These are phyloP conservation scores for Pseudonitzschia pungens DNA, from an alignment of 108 stramenopile species.

Conservation along the genomic window DNA sequence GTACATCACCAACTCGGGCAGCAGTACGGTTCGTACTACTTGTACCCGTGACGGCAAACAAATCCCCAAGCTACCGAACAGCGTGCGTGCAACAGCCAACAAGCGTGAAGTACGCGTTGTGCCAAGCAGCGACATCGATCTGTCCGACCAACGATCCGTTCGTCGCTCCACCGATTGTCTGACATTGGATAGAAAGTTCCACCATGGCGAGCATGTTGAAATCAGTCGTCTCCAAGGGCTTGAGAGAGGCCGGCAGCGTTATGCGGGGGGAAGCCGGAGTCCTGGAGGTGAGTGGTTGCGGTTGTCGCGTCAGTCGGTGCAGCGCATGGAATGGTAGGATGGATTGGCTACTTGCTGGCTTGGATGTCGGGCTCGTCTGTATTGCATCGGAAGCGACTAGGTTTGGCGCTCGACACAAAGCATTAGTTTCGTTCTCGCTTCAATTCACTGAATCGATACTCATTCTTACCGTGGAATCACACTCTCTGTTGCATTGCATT, in stretches of 20 bases:
- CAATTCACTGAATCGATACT: not conserved
- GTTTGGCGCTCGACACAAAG: not conserved
- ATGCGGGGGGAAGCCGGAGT: conserved; percentile 38
- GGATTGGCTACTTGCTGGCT: no score
- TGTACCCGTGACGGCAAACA: no score
- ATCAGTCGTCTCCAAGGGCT: conserved; percentile 49
- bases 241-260: conserved; percentile 67
- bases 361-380: not conserved
- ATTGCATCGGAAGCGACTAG: not conserved
- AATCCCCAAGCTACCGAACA: no score
- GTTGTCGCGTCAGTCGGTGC: no score
- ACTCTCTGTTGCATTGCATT: no score
- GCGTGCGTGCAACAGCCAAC: no score
- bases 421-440: not conserved
- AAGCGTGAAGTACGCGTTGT: no score
- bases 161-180: not conserved
- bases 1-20: no score
- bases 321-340: no score
- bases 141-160: not conserved
- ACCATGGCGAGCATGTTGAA: conserved; percentile 31
- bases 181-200: not conserved
- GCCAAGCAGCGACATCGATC: not conserved
- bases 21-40: no score
- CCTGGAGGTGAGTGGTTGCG: conserved; percentile 47
- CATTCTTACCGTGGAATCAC: not conserved